Base-by-base conservation (phyloP, 2,329 filamentous ascomycete genomes). In the Pseudocercospora crystallina region DNA sequence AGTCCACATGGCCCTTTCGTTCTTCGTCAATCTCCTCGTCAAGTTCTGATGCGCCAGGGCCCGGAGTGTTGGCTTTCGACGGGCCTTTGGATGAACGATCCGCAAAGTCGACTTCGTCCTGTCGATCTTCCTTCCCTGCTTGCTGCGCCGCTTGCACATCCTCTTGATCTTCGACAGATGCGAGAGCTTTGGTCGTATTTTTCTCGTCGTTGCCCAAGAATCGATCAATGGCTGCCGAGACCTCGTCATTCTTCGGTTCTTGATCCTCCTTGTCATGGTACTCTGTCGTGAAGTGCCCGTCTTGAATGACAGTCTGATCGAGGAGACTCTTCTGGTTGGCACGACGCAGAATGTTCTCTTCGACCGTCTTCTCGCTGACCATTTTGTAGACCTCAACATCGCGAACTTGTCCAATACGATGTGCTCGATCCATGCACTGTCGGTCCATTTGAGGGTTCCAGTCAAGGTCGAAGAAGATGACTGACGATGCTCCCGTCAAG, bases 381-480 rank as follows among this genome's bases (percentile, higher is more conserved):
- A 79, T 76, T 51, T 77, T 90, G 73, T 97, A 99, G 52, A 99
- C 97, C 69, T 97, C 92, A 30, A 99, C 94, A 68, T 99, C 94
- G 29, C 94, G 86, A 0, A 94, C 97, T 71, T 99, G 94, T 1
- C 94, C 94, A 60, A 99, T 99, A 59, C 94, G 89, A 73, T 99
- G 94, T 64, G 90, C 95, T 63, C 94, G 84, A 69, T 99, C 95
- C 73, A 99, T 95, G 65, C 94, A 99, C 71, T 99, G 94, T 71
- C 96, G 96, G 75, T 99, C 94, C 94, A 99, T 99, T 44, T 95
- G 94, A 0, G 94, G 94, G 64, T 99, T 99, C 95, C 95, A 99
- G 69, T 99, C 94, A 53, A 97, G 85, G 65, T 99, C 94, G 72
- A 97, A 99, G 71, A 99, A 99, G 60, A 99, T 96, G 63, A 99